phyloP scores from a whole-genome alignment of 1,284 basidiomycete species.

The Heterobasidion annosum region DNA sequence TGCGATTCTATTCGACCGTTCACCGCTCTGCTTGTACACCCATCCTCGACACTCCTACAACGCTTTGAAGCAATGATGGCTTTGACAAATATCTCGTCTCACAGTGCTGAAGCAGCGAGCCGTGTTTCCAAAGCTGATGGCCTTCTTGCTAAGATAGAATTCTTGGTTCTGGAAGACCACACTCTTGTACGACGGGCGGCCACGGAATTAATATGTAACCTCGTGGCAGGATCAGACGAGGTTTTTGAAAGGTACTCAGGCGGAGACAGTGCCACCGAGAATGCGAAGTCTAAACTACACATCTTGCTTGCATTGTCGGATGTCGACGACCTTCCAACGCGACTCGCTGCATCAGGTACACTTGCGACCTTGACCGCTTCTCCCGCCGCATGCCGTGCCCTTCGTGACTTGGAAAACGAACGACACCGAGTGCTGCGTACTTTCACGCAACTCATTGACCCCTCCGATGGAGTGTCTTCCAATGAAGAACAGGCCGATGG shows the following conservation, averaged over 20 bases:
- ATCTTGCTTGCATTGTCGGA: constrained; percentile 81
- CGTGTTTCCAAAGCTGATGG: constrained; percentile 55
- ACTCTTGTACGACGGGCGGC: constrained; percentile 77
- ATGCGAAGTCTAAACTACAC: constrained; percentile 60
- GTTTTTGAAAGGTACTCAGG: constrained; percentile 68
- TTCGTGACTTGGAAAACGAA: constrained; percentile 58
- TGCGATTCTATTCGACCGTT: constrained; percentile 78
- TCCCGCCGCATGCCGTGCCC: constrained; percentile 44
- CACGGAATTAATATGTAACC: constrained; percentile 90
- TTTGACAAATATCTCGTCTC: constrained; percentile 89
- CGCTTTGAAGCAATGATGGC: constrained; percentile 93
- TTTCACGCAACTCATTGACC: constrained; percentile 58
- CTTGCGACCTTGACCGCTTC: constrained; percentile 72
- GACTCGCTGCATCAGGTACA: constrained; percentile 79
- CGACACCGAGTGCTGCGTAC: constrained; percentile 50
- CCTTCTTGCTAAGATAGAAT: constrained; percentile 64
- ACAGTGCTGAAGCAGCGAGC: constrained; percentile 53
- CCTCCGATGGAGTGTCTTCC: constrained; percentile 22
- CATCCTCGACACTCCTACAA: constrained; percentile 67
- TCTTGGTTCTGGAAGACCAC: constrained; percentile 82
- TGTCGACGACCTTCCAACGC: constrained; percentile 75
- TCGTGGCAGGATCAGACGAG: constrained; percentile 68
- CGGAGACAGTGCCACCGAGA: constrained; percentile 15
- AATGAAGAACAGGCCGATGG: constrained; percentile 22
- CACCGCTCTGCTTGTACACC: constrained; percentile 59